Base-by-base conservation (phyloP, 2,329 filamentous ascomycete genomes). In the Purpureocillium lavendulum region DNA sequence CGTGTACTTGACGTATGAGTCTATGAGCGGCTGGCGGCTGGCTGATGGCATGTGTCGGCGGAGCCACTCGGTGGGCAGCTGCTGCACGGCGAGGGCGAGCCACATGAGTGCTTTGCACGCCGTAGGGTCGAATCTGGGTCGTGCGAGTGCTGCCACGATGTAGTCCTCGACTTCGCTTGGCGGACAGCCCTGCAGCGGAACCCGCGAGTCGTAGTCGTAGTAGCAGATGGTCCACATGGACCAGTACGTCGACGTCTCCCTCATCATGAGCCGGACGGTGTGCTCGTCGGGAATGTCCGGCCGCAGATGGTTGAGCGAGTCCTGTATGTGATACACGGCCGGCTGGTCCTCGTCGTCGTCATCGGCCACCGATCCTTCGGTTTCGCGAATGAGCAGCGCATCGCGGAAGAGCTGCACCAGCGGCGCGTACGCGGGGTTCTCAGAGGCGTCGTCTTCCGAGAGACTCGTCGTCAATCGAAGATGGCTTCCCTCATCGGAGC, bases 51-150 rank as follows among this genome's bases (percentile, higher is more conserved):
- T 63, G 40, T 49, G 49, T 50, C 57, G 15, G 2, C 35, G 35
- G 10, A 37, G 30, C 37, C 40, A 45, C 3, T 43, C 30, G 4
- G 30, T 40, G 35, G 69, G 49, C 41, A 69, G 44, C 53, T 70
- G 50, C 44, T 65, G 53, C 49, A 66, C 51, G 44, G 59, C 58
- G 44, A 72, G 57, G 49, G 63, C 42, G 40, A 67, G 50, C 55
- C 67, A 65, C 45, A 75, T 45, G 10, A 69, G 45, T 10, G 60
- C 59, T 43, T 66, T 70, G 7, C 44, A 64, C 54, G 28, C 57
- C 54, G 34, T 36, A 14, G 38, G 12, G 11, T 40, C 43, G 1
- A 62, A 47, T 55, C 58, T 45, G 43, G 64, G 49, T 43, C 58
- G 52, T 52, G 53, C 44, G 18, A 59, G 45, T 12, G 56, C 55